Evolutionary conservation across 2,329 filamentous ascomycete genomes (phyloP).

Genomic region (Colletotrichum sp.): DNA sequence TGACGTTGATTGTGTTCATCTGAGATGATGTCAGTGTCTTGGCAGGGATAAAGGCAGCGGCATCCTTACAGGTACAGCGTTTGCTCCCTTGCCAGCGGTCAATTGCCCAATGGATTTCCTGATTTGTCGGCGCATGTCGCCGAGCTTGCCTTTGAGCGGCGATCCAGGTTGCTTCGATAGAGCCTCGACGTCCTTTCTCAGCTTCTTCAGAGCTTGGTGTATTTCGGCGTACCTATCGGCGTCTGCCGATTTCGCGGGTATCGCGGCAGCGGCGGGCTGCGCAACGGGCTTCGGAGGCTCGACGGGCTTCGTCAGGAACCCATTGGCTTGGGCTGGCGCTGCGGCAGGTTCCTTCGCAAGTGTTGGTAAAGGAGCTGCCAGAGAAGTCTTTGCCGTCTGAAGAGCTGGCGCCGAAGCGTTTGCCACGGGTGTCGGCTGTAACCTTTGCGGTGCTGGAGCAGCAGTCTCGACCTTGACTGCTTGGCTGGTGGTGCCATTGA

Average conservation of each 20-base stretch:
- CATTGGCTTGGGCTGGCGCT: neutral
- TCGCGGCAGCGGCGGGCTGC: neutral
- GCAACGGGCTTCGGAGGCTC: constrained; percentile 1
- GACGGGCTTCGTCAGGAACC: constrained; percentile 1
- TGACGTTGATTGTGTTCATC: constrained; percentile 51
- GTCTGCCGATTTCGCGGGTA: neutral
- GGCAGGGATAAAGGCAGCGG: neutral
- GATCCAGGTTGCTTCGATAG: constrained; percentile 54
- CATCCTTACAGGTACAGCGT: constrained; percentile 46
- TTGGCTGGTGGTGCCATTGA: constrained; percentile 25
- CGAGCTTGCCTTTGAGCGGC: constrained; percentile 68
- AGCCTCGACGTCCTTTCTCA: constrained; percentile 67
- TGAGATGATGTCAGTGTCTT: constrained; percentile 25
- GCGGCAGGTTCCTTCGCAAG: constrained; percentile 4
- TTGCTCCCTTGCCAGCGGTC: constrained; percentile 67
- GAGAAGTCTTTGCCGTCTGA: constrained; percentile 18
- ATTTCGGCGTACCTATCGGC: constrained; percentile 60
- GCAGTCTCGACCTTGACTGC: constrained; percentile 7
- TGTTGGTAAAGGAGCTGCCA: constrained; percentile 10
- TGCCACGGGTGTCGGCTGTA: neutral
- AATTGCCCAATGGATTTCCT: constrained; percentile 77
- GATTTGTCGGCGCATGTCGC: constrained; percentile 75
- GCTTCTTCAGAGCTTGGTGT: constrained; percentile 71
- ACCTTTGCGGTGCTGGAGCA: constrained; percentile 7
- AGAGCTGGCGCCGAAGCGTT: constrained; percentile 17